Evolutionary conservation across 2,329 filamentous ascomycete species (phyloP), one percentile per base, ranked within the genome.

Genomic region (Alternaria viburni): DNA sequence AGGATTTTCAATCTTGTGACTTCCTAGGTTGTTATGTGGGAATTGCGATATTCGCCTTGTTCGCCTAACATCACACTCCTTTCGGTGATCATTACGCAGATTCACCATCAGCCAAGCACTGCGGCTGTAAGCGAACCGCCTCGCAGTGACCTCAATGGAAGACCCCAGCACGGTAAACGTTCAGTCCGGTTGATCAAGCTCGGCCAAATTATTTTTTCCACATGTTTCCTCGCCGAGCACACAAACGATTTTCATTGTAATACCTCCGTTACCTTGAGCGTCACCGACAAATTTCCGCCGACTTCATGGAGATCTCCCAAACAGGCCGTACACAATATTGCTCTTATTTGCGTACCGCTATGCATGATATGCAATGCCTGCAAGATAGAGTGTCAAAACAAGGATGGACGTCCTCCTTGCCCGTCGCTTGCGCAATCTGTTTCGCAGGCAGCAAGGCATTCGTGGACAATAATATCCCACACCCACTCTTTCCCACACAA

Each of bases 401-500:
- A 41, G 58, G 28, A 49, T 55, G n/a, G 13, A n/a, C 17, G 30
- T 45, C 17, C 44, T 50, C 44, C 36, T 43, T 47, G 55, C 46
- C 56, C 32, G 28, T 66, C 61, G 52, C 49, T 62, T 60, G 49
- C 52, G 36, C 43, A 49, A 60, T 60, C 25, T 60, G 56, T 63
- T 63, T 63, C 61, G 45, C 46, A 50, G 51, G 51, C 52, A 25
- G 10, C 41, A 51, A 58, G 49, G 61, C 54, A 61, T 43, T 55
- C 61, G 54, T 63, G 56, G 46, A 54, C 56, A 52, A 55, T 47
- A 50, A 30, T 43, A 19, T 58, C 30, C 25, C 28, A 21, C 23
- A 28, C 43, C 59, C 59, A 44, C 50, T 50, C 45, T 54, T 23
- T 60, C 36, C 54, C 63, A 58, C 59, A 41, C 51, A 57, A 36